Evolutionary conservation across 805 yeast genomes (phyloP), one percentile per base, ranked within the genome.

Genomic region (Geotrichum ghanense): DNA sequence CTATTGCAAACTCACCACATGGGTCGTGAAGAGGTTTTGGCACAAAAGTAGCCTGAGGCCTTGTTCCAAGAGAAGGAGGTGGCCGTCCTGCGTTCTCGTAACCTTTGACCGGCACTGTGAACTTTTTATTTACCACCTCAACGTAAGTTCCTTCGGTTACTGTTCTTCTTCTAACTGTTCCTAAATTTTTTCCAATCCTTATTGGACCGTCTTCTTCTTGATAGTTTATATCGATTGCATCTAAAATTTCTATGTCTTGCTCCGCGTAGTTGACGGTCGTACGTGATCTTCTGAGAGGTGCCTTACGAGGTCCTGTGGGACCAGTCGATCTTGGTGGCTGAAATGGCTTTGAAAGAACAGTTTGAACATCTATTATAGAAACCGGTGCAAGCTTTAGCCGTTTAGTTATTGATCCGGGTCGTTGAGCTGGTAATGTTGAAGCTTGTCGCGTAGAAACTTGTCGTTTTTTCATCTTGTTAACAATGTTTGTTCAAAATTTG

Each of bases 11-110:
- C 61, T 92, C 97, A 50, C 82, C 88, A 41, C 81, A 73, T 0
- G 98, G 98, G 65, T 92, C 98, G 60, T 90, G 94, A n/a, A 92
- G 70, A 1, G 98, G 94, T 48, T 88, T 68, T 3, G 97, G 95
- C n/a, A 85, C 83, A 45, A 85, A 65, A 22, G 63, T 63, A 1
- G 78, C 74, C 51, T 78, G 76, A 34, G 82, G 75, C 51, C 82
- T 76, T 48, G 88, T 87, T 0, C 98, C 98, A 50, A 90, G 68
- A 0, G 95, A 84, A 0, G 94, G 85, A 0, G 95, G 89, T 1
- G 88, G 57, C 12, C 50, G 44, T 17, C 35, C 47, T 25, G 43
- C 27, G 10, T 48, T 47, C 10, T 51, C 56, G 24, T 40, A 42
- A n/a, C 46, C 45, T 22, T 42, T 48, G 25, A 53, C 23, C 7